A percentile compares a stretch with the other conserved stretches of the same genome.
Evolutionary conservation across 2,329 filamentous ascomycete species (phyloP).

Genomic region (Aciculosporium take): DNA sequence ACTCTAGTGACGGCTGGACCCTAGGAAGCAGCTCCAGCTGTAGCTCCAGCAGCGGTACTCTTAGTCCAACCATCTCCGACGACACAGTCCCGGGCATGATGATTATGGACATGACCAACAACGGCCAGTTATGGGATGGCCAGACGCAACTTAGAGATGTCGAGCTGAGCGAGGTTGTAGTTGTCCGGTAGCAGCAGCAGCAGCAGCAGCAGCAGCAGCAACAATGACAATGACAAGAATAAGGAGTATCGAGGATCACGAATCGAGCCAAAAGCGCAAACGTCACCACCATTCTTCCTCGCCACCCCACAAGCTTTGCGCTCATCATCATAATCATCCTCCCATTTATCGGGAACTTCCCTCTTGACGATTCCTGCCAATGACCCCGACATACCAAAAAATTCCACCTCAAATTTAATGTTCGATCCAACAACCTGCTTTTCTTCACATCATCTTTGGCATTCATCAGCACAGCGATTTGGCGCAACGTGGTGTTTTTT

Average conservation of each 20-base stretch:
- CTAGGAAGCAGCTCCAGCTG: slow-evolving; percentile 66
- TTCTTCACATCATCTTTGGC: slow-evolving; percentile 20
- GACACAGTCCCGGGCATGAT: slow-evolving; percentile 23
- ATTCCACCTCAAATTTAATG: slow-evolving; percentile 13
- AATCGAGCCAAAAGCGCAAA: background rate
- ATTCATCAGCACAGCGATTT: slow-evolving; percentile 27
- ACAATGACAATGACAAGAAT: background rate
- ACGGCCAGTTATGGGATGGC: slow-evolving; percentile 25
- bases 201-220: background rate
- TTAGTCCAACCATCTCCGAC: slow-evolving; percentile 35
- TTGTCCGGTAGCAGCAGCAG: slow-evolving; percentile 20
- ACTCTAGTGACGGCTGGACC: slow-evolving; percentile 78
- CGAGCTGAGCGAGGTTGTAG: slow-evolving; percentile 32
- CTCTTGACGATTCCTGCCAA: slow-evolving; percentile 8
- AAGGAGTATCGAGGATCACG: no score
- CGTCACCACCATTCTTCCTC: background rate
- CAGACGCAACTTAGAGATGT: slow-evolving; percentile 24
- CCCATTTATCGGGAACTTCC: background rate
- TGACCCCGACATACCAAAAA: slow-evolving; percentile 13
- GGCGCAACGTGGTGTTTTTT: slow-evolving; percentile 21
- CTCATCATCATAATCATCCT: slow-evolving; percentile 6
- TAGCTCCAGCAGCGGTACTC: slow-evolving; percentile 32
- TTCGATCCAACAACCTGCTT: slow-evolving; percentile 11
- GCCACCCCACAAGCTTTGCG: background rate
- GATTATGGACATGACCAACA: slow-evolving; percentile 21